Percentiles rank a stretch among this genome's conserved stretches.
These are phyloP conservation scores for Jatropha podagrica DNA, from an alignment of 441 rosid species.

Conservation along the genomic window DNA sequence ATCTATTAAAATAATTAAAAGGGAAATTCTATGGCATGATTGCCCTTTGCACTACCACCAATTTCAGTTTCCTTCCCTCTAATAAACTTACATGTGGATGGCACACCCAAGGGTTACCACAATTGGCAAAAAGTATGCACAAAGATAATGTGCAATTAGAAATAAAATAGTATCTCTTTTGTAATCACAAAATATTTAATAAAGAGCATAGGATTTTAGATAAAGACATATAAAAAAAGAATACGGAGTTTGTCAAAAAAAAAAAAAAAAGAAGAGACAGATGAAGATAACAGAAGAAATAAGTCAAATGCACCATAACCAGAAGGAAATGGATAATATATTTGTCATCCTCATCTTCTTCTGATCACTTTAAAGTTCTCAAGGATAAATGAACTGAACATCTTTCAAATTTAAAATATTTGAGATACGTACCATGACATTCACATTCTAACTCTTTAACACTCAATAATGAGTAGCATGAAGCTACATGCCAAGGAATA, in stretches of 20 bases:
- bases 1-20: constrained; percentile 11
- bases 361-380: neutral
- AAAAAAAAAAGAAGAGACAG: neutral
- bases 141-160: neutral
- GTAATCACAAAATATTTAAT: neutral
- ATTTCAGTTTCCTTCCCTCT: constrained; percentile 9
- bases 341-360: neutral
- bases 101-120: neutral
- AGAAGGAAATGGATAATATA: constrained; percentile 1
- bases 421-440: neutral
- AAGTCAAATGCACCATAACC: neutral
- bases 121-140: neutral
- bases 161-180: neutral
- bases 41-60: constrained; percentile 18
- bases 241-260: too few species aligned
- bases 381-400: neutral
- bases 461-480: neutral
- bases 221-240: neutral
- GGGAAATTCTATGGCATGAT: constrained; percentile 12
- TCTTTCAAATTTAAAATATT: neutral
- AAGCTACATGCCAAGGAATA: neutral
- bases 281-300: neutral
- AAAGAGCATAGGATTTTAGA: neutral
- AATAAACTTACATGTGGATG: constrained; percentile 15
- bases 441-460: neutral